Evolutionary conservation across 345 rosid genomes (phyloP).

Genomic region (Rhizophora apiculata): DNA sequence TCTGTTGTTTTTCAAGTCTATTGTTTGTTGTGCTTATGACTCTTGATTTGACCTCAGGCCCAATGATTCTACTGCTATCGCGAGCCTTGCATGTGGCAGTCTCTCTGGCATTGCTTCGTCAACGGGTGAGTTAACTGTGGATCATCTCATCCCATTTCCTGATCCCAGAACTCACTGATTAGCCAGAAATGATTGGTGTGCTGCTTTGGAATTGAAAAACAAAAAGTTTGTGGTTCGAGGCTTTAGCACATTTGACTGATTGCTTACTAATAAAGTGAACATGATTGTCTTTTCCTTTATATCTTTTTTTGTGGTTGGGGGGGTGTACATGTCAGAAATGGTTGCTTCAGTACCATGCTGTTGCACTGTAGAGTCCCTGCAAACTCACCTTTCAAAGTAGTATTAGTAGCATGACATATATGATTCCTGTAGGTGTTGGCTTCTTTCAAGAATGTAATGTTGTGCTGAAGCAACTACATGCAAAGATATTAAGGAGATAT

Average conservation of each 20-base stretch:
- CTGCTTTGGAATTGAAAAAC: no score
- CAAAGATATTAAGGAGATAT: no score
- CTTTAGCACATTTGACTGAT: no score
- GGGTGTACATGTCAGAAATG: no score
- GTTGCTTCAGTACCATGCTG: no score
- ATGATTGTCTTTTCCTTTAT: no score
- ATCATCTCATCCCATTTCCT: not conserved
- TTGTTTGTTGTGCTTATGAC: not conserved
- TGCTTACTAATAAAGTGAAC: no score
- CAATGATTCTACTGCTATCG: conserved; percentile 50
- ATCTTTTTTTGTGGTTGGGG: no score
- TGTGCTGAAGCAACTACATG: not conserved
- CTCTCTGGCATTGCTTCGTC: conserved; percentile 93
- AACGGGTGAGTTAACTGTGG: conserved; percentile 49
- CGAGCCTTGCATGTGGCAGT: conserved; percentile 84
- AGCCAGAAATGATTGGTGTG: no score
- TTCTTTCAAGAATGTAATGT: not conserved
- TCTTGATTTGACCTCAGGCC: conserved; percentile 47
- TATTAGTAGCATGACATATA: not conserved
- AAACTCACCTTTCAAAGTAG: not conserved
- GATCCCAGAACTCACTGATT: not conserved
- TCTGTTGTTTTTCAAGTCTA: not conserved
- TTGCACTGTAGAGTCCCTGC: no score
- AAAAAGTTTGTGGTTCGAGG: no score
- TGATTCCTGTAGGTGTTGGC: not conserved